Evolutionary conservation across 345 rosid genomes (phyloP).

Genomic region (Pugionium dolabratum): DNA sequence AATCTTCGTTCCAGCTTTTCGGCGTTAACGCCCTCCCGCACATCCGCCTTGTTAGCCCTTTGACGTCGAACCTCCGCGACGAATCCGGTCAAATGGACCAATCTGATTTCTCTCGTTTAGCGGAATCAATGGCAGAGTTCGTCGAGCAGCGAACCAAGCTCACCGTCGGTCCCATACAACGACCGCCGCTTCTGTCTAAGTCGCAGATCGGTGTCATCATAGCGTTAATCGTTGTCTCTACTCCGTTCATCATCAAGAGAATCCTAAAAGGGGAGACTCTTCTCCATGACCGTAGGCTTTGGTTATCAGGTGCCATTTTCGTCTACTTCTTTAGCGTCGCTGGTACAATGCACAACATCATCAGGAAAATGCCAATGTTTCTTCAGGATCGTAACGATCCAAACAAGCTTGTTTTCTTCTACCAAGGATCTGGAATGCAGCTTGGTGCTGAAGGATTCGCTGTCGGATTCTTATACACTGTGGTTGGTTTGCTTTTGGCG

Average conservation of each 20-base stretch:
- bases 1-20: conserved; percentile 62
- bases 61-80: conserved; percentile 51
- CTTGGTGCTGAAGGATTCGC: conserved; percentile 77
- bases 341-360: conserved; percentile 71
- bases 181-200: conserved; percentile 64
- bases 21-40: conserved; percentile 72
- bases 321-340: conserved; percentile 81
- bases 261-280: conserved; percentile 54
- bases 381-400: conserved; percentile 53
- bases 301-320: conserved; percentile 64
- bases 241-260: conserved; percentile 52
- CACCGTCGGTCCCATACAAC: conserved; percentile 51
- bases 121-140: conserved; percentile 76
- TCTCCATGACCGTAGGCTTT: conserved; percentile 54
- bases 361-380: conserved; percentile 68
- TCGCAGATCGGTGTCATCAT: conserved; percentile 45
- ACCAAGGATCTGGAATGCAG: conserved; percentile 71
- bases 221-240: conserved; percentile 39
- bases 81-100: conserved; percentile 60
- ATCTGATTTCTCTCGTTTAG: conserved; percentile 52
- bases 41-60: conserved; percentile 62
- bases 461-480: conserved; percentile 71
- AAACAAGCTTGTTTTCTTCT: conserved; percentile 57
- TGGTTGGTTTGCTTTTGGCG: conserved; percentile 71
- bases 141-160: conserved; percentile 57